These are phyloP conservation scores for Themeda triandra DNA, from an alignment of 176 grass and related monocot species.

Conservation along the genomic window DNA sequence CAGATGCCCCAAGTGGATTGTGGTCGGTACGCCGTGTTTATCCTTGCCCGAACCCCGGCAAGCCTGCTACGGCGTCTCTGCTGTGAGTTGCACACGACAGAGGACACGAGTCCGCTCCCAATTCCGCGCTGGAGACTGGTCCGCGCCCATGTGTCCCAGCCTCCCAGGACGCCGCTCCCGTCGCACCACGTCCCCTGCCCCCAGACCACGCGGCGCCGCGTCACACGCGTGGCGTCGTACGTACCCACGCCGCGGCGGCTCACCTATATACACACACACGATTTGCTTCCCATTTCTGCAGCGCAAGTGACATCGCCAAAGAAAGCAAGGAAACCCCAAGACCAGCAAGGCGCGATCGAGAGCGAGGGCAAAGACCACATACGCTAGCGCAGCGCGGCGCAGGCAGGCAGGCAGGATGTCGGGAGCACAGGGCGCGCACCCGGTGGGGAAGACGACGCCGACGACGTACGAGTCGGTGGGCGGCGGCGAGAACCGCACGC, in stretches of 20 bases:
- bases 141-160: neutral
- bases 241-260: neutral
- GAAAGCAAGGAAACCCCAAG: neutral
- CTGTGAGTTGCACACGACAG: neutral
- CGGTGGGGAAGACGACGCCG: conserved; percentile 35
- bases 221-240: neutral
- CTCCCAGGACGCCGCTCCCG: neutral
- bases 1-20: neutral
- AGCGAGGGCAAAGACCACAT: neutral
- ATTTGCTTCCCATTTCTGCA: neutral
- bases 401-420: conserved; percentile 15
- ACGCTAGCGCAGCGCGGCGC: neutral
- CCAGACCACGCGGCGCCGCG: conserved; percentile 13
- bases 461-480: conserved; percentile 69
- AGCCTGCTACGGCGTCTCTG: too few species aligned
- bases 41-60: neutral
- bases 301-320: neutral
- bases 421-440: conserved; percentile 58
- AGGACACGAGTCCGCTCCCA: conserved; percentile 23
- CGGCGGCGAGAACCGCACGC: conserved; percentile 51
- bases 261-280: neutral
- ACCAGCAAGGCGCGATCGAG: neutral
- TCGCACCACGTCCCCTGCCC: neutral
- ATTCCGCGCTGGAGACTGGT: neutral
- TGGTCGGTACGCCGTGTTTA: neutral